Conservation (phyloP, 441 rosid species). For the Corymbia calophylla region DNA sequence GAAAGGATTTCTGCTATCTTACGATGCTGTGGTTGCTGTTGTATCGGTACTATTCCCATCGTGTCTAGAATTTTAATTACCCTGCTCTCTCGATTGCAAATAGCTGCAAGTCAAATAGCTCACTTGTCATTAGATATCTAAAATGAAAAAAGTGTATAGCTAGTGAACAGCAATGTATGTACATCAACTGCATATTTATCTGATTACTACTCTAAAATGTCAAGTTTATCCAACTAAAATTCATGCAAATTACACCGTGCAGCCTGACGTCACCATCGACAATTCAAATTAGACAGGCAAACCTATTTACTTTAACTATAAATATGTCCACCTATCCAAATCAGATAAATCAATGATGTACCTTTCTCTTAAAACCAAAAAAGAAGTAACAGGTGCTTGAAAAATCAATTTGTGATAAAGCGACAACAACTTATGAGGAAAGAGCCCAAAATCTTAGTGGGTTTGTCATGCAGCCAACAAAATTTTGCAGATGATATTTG, state of each 20-base stretch:
- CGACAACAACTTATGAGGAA: background rate
- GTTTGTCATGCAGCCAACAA: background rate
- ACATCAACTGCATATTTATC: background rate
- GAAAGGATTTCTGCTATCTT: slow-evolving; percentile 21
- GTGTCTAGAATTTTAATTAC: slow-evolving; percentile 56
- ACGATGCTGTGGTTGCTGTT: slow-evolving; percentile 55
- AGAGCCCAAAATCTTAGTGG: background rate
- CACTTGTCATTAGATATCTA: background rate
- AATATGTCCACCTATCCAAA: background rate
- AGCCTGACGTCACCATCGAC: background rate
- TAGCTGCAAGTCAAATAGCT: slow-evolving; percentile 43
- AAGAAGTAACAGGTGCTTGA: background rate
- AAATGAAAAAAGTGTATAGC: slow-evolving; percentile 4
- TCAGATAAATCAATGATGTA: background rate
- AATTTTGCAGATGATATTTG: background rate
- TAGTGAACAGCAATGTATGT: background rate
- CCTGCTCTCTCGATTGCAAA: slow-evolving; percentile 81
- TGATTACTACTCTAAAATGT: background rate
- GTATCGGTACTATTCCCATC: slow-evolving; percentile 65
- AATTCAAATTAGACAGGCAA: background rate
- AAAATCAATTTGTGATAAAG: background rate
- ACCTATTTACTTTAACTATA: background rate
- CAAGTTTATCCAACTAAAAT: background rate
- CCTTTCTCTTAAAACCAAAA: background rate
- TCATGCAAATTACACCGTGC: background rate